Percentiles rank a stretch among this genome's conserved stretches.
Conservation (phyloP, 1,139 yeast genomes). For the Geotrichum candidum region DNA sequence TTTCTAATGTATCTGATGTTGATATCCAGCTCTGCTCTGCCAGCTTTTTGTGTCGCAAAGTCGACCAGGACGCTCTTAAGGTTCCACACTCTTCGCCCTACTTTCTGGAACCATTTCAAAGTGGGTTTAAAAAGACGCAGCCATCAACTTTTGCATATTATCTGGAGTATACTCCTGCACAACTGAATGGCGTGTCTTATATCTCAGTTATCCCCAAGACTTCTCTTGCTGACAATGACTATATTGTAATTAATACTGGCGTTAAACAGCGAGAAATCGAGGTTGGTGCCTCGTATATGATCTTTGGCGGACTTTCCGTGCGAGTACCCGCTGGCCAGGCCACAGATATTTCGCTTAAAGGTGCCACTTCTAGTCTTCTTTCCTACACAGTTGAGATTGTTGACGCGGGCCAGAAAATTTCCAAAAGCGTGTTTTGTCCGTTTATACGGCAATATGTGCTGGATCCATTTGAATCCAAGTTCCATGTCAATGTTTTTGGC, state of each 20-base stretch:
- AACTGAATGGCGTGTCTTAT: not conserved
- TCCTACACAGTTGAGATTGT: constrained; percentile 41
- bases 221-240: not conserved
- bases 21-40: constrained; percentile 5
- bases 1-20: not conserved
- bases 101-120: constrained; percentile 7
- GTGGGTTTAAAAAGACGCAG: constrained; percentile 7
- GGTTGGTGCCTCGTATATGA: constrained; percentile 9
- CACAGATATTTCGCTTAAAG: constrained; percentile 44
- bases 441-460: constrained; percentile 57
- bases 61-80: constrained; percentile 1
- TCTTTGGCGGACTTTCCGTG: constrained; percentile 13
- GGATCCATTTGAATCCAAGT: constrained; percentile 65
- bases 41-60: constrained; percentile 4
- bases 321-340: constrained; percentile 37
- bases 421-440: constrained; percentile 43
- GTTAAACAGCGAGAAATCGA: constrained; percentile 22
- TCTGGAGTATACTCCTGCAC: constrained; percentile 8
- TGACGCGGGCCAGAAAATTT: constrained; percentile 7
- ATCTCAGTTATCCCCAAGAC: not conserved
- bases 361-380: constrained; percentile 54
- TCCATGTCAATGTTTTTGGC: constrained; percentile 53
- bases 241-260: constrained; percentile 32
- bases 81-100: constrained; percentile 8
- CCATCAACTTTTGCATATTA: constrained; percentile 7